phyloP scores from a whole-genome alignment of 2,329 filamentous ascomycete genomes.

The Colletotrichum acutatum region DNA sequence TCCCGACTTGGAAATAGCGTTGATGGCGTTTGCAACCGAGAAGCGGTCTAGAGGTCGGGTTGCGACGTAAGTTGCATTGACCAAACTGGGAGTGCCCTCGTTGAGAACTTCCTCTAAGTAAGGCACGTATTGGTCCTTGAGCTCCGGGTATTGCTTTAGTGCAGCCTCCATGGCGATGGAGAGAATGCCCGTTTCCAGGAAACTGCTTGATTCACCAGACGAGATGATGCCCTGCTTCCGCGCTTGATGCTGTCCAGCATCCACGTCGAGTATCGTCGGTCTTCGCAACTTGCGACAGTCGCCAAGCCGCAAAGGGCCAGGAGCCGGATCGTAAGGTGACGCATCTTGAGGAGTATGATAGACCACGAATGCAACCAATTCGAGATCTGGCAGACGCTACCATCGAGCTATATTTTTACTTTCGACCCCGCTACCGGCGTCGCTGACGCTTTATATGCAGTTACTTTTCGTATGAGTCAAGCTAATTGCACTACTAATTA shows the following conservation, averaged over 20 bases:
- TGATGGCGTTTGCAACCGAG: slow-evolving; percentile 37
- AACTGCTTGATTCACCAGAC: slow-evolving; percentile 38
- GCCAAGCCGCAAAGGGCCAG: slow-evolving; percentile 9
- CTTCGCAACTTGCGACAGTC: not conserved
- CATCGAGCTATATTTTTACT: not conserved
- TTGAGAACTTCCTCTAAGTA: slow-evolving; percentile 37
- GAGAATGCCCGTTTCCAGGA: slow-evolving; percentile 40
- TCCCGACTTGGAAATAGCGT: slow-evolving; percentile 11
- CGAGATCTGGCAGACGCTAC: not conserved
- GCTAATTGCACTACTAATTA: not conserved
- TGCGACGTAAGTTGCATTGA: slow-evolving; percentile 32
- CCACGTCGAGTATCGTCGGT: slow-evolving; percentile 33
- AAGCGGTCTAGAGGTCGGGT: slow-evolving; percentile 40
- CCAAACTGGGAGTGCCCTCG: slow-evolving; percentile 23
- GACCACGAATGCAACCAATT: not conserved
- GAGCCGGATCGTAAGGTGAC: not conserved
- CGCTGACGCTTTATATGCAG: not conserved
- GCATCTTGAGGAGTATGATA: not conserved
- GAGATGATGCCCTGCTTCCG: slow-evolving; percentile 39
- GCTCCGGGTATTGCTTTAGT: slow-evolving; percentile 34
- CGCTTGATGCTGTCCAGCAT: slow-evolving; percentile 41
- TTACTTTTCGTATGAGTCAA: not conserved
- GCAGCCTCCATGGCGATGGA: slow-evolving; percentile 36
- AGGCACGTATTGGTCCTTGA: slow-evolving; percentile 2
- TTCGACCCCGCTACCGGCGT: not conserved